Evolutionary conservation across 2,329 filamentous ascomycete species (phyloP), one percentile per base, ranked within the genome.

Genomic region (Trichoderma atroviride): DNA sequence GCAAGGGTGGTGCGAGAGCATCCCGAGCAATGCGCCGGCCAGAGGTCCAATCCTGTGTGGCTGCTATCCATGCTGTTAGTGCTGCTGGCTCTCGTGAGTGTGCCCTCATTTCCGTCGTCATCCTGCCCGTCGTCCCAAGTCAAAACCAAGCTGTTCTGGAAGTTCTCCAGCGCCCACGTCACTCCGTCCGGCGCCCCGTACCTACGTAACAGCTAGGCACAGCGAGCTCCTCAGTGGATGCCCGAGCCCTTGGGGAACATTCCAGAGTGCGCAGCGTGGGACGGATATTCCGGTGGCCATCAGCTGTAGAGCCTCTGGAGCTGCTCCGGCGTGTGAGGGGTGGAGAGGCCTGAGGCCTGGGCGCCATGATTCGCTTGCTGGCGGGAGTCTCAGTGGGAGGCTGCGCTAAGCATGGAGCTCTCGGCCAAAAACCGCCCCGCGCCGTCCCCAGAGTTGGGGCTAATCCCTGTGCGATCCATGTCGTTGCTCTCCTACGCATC

Each of bases 401-500:
- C 63, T 43, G 43, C 64, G 69, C 69, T 70, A 68, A 63, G 63
- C 69, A 70, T 70, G 69, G 69, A 70, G 62, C 50, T 43, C 58
- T 70, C 69, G 69, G 69, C 64, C 63, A 70, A 70, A 69, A 50
- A 50, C 40, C 63, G 69, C 69, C 69, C 69, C 69, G 69, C 69
- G 69, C 59, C 69, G 63, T 70, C 63, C 52, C 58, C 57, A 60
- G 66, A 62, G 63, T 55, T 68, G 69, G 69, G 69, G 63, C 69
- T 67, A 56, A 70, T 70, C 69, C 69, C 63, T 70, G 69, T 70
- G 69, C 58, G 43, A 60, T 60, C 55, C 31, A 67, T 67, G 64
- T 59, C 27, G 14, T 37, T 29, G 31, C 55, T 16, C 16, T 50
- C 47, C 13, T 24, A 43, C 64, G 62, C 62, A 68, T 59, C 66